phyloP scores from a whole-genome alignment of 176 grass and related monocot genomes.

The Phoenix dactylifera region DNA sequence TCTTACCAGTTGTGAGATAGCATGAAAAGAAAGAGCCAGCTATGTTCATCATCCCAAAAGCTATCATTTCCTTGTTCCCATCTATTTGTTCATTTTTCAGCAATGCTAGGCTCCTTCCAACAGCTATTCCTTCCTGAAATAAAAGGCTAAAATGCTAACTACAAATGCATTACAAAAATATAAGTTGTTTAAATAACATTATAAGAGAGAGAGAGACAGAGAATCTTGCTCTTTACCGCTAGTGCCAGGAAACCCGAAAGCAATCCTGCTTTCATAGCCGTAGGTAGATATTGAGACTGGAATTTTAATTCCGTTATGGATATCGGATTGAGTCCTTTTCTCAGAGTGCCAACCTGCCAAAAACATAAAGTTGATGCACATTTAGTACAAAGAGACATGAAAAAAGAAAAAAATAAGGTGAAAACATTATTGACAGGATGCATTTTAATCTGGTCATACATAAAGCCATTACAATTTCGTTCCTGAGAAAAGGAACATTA shows the following conservation, averaged over 20 bases:
- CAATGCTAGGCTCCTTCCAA: slow-evolving; percentile 74
- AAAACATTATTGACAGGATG: too few relatives aligned
- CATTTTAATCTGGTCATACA: too few relatives aligned
- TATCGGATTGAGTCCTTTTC: slow-evolving; percentile 81
- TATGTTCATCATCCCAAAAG: slow-evolving; percentile 93
- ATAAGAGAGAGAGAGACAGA: not conserved
- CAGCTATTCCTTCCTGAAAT: slow-evolving; percentile 90
- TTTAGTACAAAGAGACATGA: not conserved
- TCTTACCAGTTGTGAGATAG: slow-evolving; percentile 78
- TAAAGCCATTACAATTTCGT: too few relatives aligned
- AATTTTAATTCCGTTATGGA: slow-evolving; percentile 58
- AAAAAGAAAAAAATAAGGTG: too few relatives aligned
- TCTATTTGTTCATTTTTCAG: slow-evolving; percentile 93
- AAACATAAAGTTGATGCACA: not conserved
- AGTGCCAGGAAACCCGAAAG: slow-evolving; percentile 69
- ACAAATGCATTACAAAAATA: not conserved
- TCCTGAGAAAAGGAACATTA: too few relatives aligned
- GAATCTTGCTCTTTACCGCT: slow-evolving; percentile 44
- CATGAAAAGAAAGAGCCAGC: slow-evolving; percentile 89
- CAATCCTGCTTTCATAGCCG: slow-evolving; percentile 54
- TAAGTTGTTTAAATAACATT: too few relatives aligned
- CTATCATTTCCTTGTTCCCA: slow-evolving; percentile 98
- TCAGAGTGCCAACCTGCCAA: slow-evolving; percentile 73
- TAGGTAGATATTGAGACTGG: slow-evolving; percentile 21
- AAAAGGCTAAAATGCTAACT: not conserved